Base-by-base conservation (phyloP, 2,329 filamentous ascomycete genomes). In the Paecilomyces variotii region DNA sequence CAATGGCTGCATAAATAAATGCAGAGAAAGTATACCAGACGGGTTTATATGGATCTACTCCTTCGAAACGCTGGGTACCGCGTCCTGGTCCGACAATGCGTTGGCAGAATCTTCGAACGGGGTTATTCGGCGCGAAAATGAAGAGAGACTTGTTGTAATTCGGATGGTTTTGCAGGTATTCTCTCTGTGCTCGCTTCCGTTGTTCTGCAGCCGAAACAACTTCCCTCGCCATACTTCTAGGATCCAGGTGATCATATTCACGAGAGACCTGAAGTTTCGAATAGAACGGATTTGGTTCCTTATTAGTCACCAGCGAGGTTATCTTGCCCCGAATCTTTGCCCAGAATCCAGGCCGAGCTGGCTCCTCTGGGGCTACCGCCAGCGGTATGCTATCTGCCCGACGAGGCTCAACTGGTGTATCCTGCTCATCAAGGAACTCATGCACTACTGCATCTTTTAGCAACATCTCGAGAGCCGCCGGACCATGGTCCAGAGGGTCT, bases 271-370 rank as follows among this genome's bases (percentile, higher is more conserved):
- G 84, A 61, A 95, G 84, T 34, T 84, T 91, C 5, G 91, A 88
- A 74, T 97, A 97, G 71, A 99, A 99, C 0, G 94, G 94, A 71
- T 99, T 99, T 0, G 91, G 90, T 58, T 97, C 92, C 56, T 82
- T 80, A 65, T 87, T 81, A 62, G 79, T 82, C 55, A 90, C 74
- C 9, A 78, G 72, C 5, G 78, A 78, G 24, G 81, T 74, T 27
- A 90, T 61, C 57, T 81, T 86, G 26, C 80, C 81, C 86, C 87
- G 89, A 3, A 84, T 59, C 1, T 78, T 79, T 1, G 85, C 84
- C 30, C 90, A 64, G 3, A 82, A 67, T 0, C 88, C 87, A 2
- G 82, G 80, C 57, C 83, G 80, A 12, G 82, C 75, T 51, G 64
- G 80, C 72, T 60, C 77, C 70, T 65, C 79, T 14, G 63, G 65